phyloP scores from a whole-genome alignment of 352 stramenopile genomes.

The Phytophthora vignae region DNA sequence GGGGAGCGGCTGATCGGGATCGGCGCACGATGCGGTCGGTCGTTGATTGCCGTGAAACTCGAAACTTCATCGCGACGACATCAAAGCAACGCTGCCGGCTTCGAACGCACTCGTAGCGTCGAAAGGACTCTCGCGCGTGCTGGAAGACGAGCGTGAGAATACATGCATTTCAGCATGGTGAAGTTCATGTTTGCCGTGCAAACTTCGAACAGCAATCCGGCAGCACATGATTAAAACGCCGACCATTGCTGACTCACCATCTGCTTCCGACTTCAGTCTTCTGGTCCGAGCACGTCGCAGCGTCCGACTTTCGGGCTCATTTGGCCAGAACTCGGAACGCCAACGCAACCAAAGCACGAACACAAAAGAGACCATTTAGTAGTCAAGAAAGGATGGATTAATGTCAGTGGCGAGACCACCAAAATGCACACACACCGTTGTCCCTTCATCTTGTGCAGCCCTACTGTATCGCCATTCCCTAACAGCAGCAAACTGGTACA shows the following conservation, averaged over 20 bases:
- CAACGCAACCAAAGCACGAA: neutral
- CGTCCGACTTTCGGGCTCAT: neutral
- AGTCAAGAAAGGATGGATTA: slow-evolving; percentile 31
- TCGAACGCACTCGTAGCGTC: slow-evolving; percentile 5
- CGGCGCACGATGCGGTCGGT: slow-evolving; percentile 6
- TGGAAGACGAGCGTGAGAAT: neutral
- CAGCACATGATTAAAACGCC: slow-evolving; percentile 2
- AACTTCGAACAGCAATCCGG: neutral
- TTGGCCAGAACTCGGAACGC: neutral
- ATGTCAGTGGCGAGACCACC: slow-evolving; percentile 15
- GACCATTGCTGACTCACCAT: slow-evolving; percentile 24
- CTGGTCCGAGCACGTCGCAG: slow-evolving; percentile 18
- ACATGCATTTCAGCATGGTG: neutral
- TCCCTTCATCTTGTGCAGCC: neutral
- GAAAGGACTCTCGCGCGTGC: slow-evolving; percentile 9
- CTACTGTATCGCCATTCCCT: neutral
- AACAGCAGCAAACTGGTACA: neutral
- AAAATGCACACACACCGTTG: slow-evolving; percentile 23
- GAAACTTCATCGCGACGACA: slow-evolving; percentile 14
- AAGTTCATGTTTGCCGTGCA: neutral
- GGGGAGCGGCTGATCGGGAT: slow-evolving; percentile 23
- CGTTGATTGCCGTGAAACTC: slow-evolving; percentile 26
- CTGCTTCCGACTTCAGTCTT: slow-evolving; percentile 20
- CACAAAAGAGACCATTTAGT: neutral
- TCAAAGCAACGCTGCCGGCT: neutral